A percentile compares a stretch with the other conserved stretches of the same genome.
These are phyloP conservation scores for Verticillium alfalfae DNA, from an alignment of 2,329 filamentous ascomycete species.

Conservation along the genomic window DNA sequence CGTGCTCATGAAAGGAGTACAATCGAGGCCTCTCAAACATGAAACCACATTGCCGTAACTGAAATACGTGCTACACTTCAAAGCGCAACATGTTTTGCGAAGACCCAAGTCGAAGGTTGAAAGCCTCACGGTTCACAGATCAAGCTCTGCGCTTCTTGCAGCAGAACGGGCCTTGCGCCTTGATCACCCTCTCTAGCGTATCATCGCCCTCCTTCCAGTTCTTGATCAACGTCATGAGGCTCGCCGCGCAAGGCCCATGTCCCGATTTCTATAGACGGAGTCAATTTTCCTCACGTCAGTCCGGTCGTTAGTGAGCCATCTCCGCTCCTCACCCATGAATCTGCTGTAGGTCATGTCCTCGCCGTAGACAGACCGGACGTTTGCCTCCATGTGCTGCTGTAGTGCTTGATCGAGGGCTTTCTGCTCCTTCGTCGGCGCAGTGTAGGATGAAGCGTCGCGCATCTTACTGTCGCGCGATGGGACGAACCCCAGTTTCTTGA, in stretches of 20 bases:
- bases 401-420: constrained; percentile 18
- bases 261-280: constrained; percentile 35
- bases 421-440: constrained; percentile 2
- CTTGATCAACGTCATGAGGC: constrained; percentile 27
- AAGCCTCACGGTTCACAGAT: not conserved
- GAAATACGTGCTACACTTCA: too few species aligned
- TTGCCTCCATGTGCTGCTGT: constrained; percentile 21
- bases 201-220: constrained; percentile 33
- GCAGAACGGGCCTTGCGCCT: constrained; percentile 20
- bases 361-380: constrained; percentile 24
- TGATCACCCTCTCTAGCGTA: constrained; percentile 28
- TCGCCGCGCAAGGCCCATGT: constrained; percentile 28
- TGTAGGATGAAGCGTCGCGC: constrained; percentile 2
- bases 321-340: constrained; percentile 28
- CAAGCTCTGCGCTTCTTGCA: constrained; percentile 3
- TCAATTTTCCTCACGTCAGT: constrained; percentile 35
- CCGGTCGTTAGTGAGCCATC: constrained; percentile 32
- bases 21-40: too few species aligned
- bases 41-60: too few species aligned
- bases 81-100: not conserved
- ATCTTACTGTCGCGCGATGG: constrained; percentile 14
- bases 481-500: constrained; percentile 17
- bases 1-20: too few species aligned
- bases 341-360: constrained; percentile 18
- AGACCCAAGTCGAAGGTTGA: not conserved